Conservation (phyloP, 2,329 filamentous ascomycete genomes). For the Eutypa lata region DNA sequence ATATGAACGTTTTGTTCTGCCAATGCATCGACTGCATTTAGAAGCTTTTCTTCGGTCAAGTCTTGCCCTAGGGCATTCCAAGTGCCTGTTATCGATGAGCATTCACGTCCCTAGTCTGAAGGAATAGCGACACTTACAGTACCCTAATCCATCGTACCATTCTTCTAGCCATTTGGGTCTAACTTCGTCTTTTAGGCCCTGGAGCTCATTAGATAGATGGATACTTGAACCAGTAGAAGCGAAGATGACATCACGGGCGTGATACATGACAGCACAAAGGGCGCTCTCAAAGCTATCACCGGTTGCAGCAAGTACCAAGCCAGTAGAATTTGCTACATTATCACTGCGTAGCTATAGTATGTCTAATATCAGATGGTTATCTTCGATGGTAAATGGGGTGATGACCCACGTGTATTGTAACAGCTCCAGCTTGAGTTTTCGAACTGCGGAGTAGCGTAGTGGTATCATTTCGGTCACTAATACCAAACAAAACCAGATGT, state of each 20-base stretch:
- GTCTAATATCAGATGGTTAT: slow-evolving; percentile 6
- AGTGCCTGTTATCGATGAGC: slow-evolving; percentile 51
- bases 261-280: slow-evolving; percentile 79
- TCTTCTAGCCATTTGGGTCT: slow-evolving; percentile 70
- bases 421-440: slow-evolving; percentile 48
- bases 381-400: not conserved
- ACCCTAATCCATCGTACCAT: slow-evolving; percentile 91
- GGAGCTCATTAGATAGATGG: slow-evolving; percentile 44
- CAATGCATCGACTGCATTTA: slow-evolving; percentile 70
- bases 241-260: slow-evolving; percentile 67
- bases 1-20: slow-evolving; percentile 71
- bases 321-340: slow-evolving; percentile 48
- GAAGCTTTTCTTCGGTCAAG: slow-evolving; percentile 76
- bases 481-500: slow-evolving; percentile 72
- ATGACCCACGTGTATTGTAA: slow-evolving; percentile 62
- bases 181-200: slow-evolving; percentile 45
- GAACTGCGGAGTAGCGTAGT: slow-evolving; percentile 67
- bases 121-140: slow-evolving; percentile 53
- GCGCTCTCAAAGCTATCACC: slow-evolving; percentile 72
- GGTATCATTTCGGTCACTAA: slow-evolving; percentile 72
- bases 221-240: slow-evolving; percentile 40
- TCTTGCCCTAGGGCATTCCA: slow-evolving; percentile 91
- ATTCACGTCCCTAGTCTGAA: not conserved
- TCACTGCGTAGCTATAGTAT: slow-evolving; percentile 64
- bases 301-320: slow-evolving; percentile 66